Evolutionary conservation across 2,329 filamentous ascomycete genomes (phyloP).

Genomic region (Paecilomyces sp.): DNA sequence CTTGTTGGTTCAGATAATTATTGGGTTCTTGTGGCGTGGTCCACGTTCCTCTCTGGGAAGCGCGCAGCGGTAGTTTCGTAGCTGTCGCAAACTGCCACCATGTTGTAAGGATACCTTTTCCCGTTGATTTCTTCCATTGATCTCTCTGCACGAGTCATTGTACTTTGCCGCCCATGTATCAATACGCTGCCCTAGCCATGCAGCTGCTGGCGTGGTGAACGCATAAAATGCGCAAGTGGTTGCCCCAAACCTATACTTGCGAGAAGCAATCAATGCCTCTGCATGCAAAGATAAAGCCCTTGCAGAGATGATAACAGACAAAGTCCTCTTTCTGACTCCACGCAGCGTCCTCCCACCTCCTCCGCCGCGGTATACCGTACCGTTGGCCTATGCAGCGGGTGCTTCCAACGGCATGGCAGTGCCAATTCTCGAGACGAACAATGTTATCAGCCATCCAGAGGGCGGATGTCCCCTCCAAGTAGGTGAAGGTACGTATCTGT

Average conservation of each 20-base stretch:
- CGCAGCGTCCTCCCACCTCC: constrained; percentile 73
- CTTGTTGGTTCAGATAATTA: not conserved
- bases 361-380: constrained; percentile 73
- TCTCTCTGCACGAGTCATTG: not conserved
- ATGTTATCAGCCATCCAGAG: constrained; percentile 70
- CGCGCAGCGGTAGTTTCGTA: constrained; percentile 2
- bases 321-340: constrained; percentile 31
- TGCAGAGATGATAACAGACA: not conserved
- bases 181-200: not conserved
- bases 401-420: constrained; percentile 60
- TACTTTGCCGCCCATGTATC: not conserved
- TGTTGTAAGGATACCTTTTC: constrained; percentile 15
- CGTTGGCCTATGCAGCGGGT: constrained; percentile 65
- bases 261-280: not conserved
- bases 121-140: not conserved
- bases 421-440: constrained; percentile 89
- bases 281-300: not conserved
- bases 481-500: constrained; percentile 65
- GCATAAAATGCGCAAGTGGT: not conserved
- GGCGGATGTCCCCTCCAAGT: constrained; percentile 87
- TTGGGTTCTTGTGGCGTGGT: constrained; percentile 12
- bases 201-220: not conserved
- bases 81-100: constrained; percentile 6
- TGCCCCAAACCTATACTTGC: not conserved
- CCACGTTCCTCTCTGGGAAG: not conserved